Base-by-base conservation (phyloP, 768 basidiomycete species). In the Tricholoma bakamatsutake region DNA sequence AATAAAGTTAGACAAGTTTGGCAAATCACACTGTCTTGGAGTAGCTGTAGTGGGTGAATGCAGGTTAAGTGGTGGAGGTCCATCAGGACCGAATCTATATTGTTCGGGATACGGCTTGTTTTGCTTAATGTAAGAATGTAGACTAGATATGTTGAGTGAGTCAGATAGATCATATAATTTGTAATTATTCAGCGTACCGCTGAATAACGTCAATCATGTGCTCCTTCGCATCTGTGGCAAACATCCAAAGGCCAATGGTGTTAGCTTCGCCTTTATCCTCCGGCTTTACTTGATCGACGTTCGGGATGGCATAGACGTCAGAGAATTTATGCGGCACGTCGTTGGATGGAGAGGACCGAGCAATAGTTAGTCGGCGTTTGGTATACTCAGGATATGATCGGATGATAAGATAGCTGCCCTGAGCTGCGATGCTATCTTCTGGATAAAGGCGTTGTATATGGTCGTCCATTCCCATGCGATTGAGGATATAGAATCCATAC, bases 401-500 rank as follows among this genome's bases (percentile, higher is more conserved):
- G 62, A 87, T 80, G 76, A 89, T 87, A 56, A 89, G 74, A 69
- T 85, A 88, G 62, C 74, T 80, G 53, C 83, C 85, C 42, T 79
- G 79, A 15, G 72, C 68, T 59, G 80, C 78, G 59, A 90, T 76
- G 57, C 82, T 82, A 71, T 93, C 90, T 72, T 92, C 89, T 30
- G 90, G 88, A 66, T 85, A 83, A 45, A 93, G 75, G 33, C 80
- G 79, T 57, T 87, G 83, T 54, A 84, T 80, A 66, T 88, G 88
- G 65, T 92, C 91, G 42, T 87, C 83, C 71, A 80, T 84, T 28
- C 88, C 89, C 64, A 85, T 81, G 52, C 90, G 84, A 67, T 93
- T 93, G 61, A 93, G 78, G 57, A 93, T 85, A 66, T 87, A 93
- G 63, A 90, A 84, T 6, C 91, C 91, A 62, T 93, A 92, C 15